phyloP scores from a whole-genome alignment of 345 rosid species.

The Eucalyptus marginata region DNA sequence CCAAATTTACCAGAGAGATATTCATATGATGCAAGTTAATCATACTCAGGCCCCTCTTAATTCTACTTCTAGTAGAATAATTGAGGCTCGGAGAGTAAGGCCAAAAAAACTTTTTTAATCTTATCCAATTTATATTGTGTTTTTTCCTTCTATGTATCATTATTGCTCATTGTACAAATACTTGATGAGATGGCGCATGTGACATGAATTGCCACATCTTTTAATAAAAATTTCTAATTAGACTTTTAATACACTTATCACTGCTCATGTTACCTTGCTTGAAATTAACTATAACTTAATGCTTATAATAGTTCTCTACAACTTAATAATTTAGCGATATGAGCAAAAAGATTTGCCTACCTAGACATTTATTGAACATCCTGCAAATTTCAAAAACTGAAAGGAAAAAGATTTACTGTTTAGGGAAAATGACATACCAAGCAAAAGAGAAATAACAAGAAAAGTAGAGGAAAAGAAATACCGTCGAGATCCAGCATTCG shows the following conservation, averaged over 20 bases:
- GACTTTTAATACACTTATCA: neutral
- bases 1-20: too few relatives aligned
- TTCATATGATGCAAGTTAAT: too few relatives aligned
- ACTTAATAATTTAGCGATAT: neutral
- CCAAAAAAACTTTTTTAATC: too few relatives aligned
- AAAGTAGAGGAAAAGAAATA: neutral
- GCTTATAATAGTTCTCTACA: neutral
- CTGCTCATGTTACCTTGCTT: neutral
- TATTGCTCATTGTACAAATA: neutral
- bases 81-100: too few relatives aligned
- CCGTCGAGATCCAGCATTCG: neutral
- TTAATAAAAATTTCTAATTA: too few relatives aligned
- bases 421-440: too few relatives aligned
- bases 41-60: too few relatives aligned
- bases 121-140: neutral
- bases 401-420: neutral
- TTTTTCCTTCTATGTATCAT: too few relatives aligned
- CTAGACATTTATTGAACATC: too few relatives aligned
- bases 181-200: too few relatives aligned
- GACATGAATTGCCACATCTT: neutral
- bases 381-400: neutral
- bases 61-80: too few relatives aligned
- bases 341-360: too few relatives aligned
- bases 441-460: neutral
- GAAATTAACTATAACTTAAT: neutral